Conservation (phyloP, 306 rosid species). For the Pterocarpus macrocarpus region DNA sequence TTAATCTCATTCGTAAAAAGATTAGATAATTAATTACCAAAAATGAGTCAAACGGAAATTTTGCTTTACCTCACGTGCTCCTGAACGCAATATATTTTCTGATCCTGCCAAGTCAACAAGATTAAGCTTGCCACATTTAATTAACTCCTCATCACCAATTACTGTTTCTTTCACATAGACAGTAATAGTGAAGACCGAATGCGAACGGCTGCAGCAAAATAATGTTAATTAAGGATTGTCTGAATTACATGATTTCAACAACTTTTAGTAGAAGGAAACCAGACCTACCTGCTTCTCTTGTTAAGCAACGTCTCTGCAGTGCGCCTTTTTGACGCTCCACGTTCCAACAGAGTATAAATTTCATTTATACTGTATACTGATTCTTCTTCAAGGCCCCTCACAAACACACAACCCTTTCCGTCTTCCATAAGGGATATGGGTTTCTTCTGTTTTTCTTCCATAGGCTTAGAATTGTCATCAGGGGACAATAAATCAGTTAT, state of each 20-base stretch:
- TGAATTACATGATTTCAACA: slow-evolving; percentile 1
- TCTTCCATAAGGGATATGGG: slow-evolving; percentile 89
- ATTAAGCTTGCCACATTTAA: slow-evolving; percentile 97
- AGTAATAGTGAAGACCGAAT: slow-evolving; percentile 92
- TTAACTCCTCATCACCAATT: slow-evolving; percentile 88
- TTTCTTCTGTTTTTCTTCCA: slow-evolving; percentile 80
- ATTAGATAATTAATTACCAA: background rate
- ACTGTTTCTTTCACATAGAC: slow-evolving; percentile 85
- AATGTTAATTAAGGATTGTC: background rate
- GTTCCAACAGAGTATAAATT: slow-evolving; percentile 81
- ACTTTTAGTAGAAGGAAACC: slow-evolving; percentile 1
- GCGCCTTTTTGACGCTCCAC: slow-evolving; percentile 90
- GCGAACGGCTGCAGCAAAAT: slow-evolving; percentile 86
- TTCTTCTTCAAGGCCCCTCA: slow-evolving; percentile 97
- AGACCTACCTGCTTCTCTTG: slow-evolving; percentile 85
- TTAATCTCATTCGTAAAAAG: background rate
- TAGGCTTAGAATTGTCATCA: slow-evolving; percentile 72
- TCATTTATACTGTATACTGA: slow-evolving; percentile 82
- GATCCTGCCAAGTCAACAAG: slow-evolving; percentile 99
- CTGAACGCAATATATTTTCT: slow-evolving; percentile 94
- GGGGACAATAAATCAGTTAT: slow-evolving; percentile 82
- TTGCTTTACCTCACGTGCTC: slow-evolving; percentile 89
- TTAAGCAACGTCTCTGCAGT: slow-evolving; percentile 94
- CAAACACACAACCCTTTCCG: slow-evolving; percentile 89
- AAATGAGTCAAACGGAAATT: slow-evolving; percentile 24